Evolutionary conservation across 2,329 filamentous ascomycete species (phyloP).

Genomic region (Colletotrichum sp.): DNA sequence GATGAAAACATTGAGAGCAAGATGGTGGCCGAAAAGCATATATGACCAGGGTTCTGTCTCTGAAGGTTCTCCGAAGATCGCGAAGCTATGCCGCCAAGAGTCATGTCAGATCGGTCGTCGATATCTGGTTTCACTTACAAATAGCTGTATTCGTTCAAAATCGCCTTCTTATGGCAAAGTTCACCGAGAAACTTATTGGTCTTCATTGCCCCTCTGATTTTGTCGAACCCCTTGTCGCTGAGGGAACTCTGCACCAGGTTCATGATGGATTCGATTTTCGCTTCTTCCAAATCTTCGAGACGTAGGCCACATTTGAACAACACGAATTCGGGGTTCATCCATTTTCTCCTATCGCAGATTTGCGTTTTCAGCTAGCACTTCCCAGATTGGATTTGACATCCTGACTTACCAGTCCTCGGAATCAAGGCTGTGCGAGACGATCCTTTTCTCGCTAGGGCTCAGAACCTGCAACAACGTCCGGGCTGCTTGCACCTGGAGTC

Average conservation of each 20-base stretch:
- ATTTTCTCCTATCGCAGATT: neutral
- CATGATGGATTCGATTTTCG: neutral
- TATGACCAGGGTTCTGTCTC: neutral
- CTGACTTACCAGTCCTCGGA: neutral
- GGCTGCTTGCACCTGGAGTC: neutral
- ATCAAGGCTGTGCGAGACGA: neutral
- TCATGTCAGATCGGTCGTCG: no score
- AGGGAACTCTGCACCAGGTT: neutral
- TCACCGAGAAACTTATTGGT: neutral
- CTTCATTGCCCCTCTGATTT: neutral
- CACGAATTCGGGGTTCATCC: neutral
- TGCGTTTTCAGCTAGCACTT: neutral
- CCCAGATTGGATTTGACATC: neutral
- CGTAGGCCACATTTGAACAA: neutral
- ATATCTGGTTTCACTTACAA: neutral
- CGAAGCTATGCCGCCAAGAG: neutral
- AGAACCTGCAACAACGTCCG: neutral
- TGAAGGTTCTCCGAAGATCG: neutral
- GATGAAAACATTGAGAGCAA: neutral
- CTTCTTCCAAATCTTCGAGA: neutral
- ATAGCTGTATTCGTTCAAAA: neutral
- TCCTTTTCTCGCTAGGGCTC: neutral
- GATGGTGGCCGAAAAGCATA: neutral
- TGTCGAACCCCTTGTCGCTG: neutral
- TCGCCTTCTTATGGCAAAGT: neutral